phyloP scores from a whole-genome alignment of 768 basidiomycete species.

The Lanmaoa rubissima region DNA sequence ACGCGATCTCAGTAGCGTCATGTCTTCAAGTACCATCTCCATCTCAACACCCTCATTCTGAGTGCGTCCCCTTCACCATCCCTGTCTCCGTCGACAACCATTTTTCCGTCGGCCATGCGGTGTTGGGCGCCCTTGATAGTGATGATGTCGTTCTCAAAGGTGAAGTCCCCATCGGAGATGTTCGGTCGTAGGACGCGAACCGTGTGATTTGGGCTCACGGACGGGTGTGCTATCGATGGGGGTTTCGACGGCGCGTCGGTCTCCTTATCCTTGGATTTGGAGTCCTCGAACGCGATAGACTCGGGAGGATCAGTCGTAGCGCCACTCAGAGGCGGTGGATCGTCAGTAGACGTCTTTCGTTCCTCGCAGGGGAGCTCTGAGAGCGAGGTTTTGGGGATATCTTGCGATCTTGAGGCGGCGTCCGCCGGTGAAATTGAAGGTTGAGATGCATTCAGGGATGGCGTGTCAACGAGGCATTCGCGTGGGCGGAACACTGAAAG shows the following conservation, averaged over 20 bases:
- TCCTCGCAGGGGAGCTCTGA: neutral
- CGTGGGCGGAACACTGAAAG: constrained; percentile 16
- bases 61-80: constrained; percentile 5
- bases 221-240: neutral
- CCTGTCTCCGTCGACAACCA: constrained; percentile 13
- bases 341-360: neutral
- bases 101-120: constrained; percentile 4
- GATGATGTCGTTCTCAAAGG: constrained; percentile 22
- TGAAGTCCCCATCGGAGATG: constrained; percentile 21
- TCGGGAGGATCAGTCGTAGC: constrained; percentile 3
- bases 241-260: neutral
- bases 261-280: neutral
- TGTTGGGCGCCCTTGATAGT: constrained; percentile 8
- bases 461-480: neutral
- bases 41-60: constrained; percentile 27
- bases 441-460: neutral
- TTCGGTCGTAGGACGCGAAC: constrained; percentile 16
- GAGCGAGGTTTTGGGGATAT: neutral
- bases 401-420: constrained; percentile 3
- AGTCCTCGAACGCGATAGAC: neutral
- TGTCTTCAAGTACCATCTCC: constrained; percentile 21
- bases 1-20: constrained; percentile 2
- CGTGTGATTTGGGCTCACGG: neutral
- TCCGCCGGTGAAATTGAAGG: neutral
- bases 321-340: neutral